Conservation (phyloP, 352 stramenopile species). For the Phytophthora quininea region DNA sequence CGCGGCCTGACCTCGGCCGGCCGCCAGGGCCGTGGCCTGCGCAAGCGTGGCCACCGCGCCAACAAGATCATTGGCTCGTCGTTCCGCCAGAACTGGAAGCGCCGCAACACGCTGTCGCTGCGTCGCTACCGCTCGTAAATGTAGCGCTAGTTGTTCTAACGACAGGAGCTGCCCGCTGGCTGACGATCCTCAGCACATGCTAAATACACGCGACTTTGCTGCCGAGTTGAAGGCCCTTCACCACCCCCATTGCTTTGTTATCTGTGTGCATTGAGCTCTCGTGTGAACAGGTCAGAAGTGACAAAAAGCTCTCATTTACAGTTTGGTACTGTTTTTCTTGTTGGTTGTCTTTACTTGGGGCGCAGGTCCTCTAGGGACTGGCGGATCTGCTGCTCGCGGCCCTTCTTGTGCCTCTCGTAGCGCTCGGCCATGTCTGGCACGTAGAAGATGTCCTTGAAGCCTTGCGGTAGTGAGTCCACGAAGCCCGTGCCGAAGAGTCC, state of each 20-base stretch:
- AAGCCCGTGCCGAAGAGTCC: slow-evolving; percentile 85
- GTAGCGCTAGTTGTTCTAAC: slow-evolving; percentile 31
- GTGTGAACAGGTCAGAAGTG: too few species aligned
- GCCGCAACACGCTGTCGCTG: slow-evolving; percentile 98
- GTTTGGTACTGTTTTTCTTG: slow-evolving; percentile 3
- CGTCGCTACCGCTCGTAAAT: slow-evolving; percentile 97
- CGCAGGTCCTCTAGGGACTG: slow-evolving; percentile 78
- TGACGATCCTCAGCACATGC: slow-evolving; percentile 29
- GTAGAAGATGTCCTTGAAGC: slow-evolving; percentile 67
- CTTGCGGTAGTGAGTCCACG: slow-evolving; percentile 68
- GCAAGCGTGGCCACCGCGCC: slow-evolving; percentile 98
- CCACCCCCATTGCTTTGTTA: too few species aligned
- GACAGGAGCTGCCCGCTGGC: slow-evolving; percentile 37
- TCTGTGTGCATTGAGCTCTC: too few species aligned
- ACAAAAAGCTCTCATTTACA: not conserved
- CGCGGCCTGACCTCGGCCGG: slow-evolving; percentile 98
- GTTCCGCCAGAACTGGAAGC: slow-evolving; percentile 97
- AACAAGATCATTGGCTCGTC: slow-evolving; percentile 99
- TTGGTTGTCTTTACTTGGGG: slow-evolving; percentile 75
- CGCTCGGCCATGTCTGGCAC: slow-evolving; percentile 73
- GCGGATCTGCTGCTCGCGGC: slow-evolving; percentile 72
- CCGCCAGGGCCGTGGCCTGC: slow-evolving; percentile 96
- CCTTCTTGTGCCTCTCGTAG: slow-evolving; percentile 74
- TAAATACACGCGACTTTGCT: slow-evolving; percentile 56
- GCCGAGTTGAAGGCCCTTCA: slow-evolving; percentile 24